Conservation (phyloP, 208 protist species). For the Crithidia acanthocephali region DNA sequence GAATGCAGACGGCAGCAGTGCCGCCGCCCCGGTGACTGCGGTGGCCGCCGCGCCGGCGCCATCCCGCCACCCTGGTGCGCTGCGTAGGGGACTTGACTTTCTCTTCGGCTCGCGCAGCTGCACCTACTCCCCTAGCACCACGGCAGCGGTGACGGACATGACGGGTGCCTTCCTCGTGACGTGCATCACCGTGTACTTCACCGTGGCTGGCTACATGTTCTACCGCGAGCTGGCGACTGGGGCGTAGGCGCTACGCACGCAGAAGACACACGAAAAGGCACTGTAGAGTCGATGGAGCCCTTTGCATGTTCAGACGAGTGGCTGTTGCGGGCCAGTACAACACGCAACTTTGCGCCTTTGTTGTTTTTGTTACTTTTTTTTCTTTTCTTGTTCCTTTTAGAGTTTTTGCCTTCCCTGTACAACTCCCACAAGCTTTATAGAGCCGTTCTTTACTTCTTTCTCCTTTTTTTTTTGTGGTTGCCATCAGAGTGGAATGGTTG, state of each 20-base stretch:
- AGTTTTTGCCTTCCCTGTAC: slow-evolving; percentile 11
- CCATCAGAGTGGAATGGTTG: background rate
- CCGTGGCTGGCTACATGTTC: slow-evolving; percentile 63
- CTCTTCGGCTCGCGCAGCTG: slow-evolving; percentile 15
- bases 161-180: slow-evolving; percentile 66
- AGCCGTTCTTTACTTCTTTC: slow-evolving; percentile 22
- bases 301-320: too few species aligned
- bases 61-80: background rate
- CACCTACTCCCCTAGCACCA: slow-evolving; percentile 56
- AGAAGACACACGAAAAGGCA: too few species aligned
- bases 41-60: background rate
- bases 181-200: slow-evolving; percentile 81
- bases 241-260: too few species aligned
- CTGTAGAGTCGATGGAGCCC: too few species aligned
- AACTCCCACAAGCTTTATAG: slow-evolving; percentile 10
- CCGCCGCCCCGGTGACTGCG: background rate
- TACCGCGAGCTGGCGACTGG: slow-evolving; percentile 64
- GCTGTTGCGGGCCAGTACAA: too few species aligned
- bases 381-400: slow-evolving; percentile 20
- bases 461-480: background rate
- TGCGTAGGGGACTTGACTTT: background rate
- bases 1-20: background rate
- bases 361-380: slow-evolving; percentile 11
- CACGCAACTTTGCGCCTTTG: background rate
- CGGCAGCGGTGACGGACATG: slow-evolving; percentile 62